Evolutionary conservation across 495 filamentous ascomycete species (phyloP).

Genomic region (Penicillium ochrochloron): DNA sequence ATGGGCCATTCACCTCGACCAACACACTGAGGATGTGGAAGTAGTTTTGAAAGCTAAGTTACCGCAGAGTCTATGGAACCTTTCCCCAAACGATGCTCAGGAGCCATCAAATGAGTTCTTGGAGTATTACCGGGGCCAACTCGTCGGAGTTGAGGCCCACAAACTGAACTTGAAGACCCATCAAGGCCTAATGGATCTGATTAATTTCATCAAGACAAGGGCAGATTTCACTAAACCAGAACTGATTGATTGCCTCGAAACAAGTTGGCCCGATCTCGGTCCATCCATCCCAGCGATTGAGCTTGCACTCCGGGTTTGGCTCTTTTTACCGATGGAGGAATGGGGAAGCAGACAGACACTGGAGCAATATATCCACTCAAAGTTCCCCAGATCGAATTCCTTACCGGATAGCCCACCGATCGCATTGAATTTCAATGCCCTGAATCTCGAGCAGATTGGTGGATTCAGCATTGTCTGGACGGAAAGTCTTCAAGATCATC

Average conservation of each 20-base stretch:
- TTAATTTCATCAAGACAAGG: not conserved
- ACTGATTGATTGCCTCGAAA: not conserved
- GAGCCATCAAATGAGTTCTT: not conserved
- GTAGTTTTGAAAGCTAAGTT: not conserved
- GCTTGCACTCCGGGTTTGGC: not conserved
- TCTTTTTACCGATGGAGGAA: not conserved
- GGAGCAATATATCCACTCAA: not conserved
- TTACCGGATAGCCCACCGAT: not conserved
- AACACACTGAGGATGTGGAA: not conserved
- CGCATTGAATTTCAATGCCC: not conserved
- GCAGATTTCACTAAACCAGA: not conserved
- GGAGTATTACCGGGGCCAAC: not conserved
- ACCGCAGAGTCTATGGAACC: not conserved
- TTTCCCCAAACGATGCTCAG: not conserved
- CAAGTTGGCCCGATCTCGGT: not conserved
- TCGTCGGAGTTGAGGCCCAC: not conserved
- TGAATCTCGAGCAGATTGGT: not conserved
- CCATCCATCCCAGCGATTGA: not conserved
- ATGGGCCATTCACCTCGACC: not conserved
- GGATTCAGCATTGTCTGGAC: not conserved
- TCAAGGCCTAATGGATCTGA: not conserved
- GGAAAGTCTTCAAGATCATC: slow-evolving; percentile 2
- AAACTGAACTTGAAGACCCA: not conserved
- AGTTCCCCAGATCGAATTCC: not conserved
- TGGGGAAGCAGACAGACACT: not conserved